These are phyloP conservation scores for Mucor indicus DNA, from an alignment of 371 early-diverging fungal species.

Conservation along the genomic window DNA sequence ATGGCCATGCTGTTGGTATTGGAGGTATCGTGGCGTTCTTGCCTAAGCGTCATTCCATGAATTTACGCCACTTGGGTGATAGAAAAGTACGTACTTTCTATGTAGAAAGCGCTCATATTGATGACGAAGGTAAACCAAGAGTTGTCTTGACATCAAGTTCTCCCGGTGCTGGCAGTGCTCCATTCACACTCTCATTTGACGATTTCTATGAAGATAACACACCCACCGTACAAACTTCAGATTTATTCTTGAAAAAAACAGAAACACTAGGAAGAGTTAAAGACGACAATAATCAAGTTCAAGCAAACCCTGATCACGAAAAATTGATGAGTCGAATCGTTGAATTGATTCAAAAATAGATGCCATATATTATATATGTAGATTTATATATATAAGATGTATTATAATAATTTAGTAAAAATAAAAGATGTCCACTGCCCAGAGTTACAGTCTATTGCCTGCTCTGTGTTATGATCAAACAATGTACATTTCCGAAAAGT, in stretches of 20 bases:
- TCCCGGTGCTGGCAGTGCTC: constrained; percentile 13
- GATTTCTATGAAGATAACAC: constrained; percentile 12
- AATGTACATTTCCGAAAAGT: constrained; percentile 23
- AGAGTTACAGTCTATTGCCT: constrained; percentile 27
- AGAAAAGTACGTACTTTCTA: constrained; percentile 60
- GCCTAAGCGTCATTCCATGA: constrained; percentile 32
- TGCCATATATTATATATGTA: too few species aligned
- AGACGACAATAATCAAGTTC: constrained; percentile 2
- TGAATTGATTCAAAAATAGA: constrained; percentile 5
- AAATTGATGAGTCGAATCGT: constrained; percentile 19
- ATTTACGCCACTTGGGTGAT: constrained; percentile 21
- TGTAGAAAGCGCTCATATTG: constrained; percentile 58
- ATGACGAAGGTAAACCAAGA: constrained; percentile 58
- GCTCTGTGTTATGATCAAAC: neutral
- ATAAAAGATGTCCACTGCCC: constrained; percentile 38
- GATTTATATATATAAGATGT: too few species aligned
- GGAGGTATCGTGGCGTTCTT: constrained; percentile 68
- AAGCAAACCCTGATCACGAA: constrained; percentile 19
- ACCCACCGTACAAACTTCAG: constrained; percentile 1
- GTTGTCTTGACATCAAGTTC: constrained; percentile 39
- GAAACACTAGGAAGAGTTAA: constrained; percentile 6
- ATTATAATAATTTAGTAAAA: neutral
- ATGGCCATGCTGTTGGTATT: constrained; percentile 61
- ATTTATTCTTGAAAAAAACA: constrained; percentile 26
- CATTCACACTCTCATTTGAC: constrained; percentile 17